Conservation (phyloP, 257 asterid genomes). For the Pogostemon cablin region DNA sequence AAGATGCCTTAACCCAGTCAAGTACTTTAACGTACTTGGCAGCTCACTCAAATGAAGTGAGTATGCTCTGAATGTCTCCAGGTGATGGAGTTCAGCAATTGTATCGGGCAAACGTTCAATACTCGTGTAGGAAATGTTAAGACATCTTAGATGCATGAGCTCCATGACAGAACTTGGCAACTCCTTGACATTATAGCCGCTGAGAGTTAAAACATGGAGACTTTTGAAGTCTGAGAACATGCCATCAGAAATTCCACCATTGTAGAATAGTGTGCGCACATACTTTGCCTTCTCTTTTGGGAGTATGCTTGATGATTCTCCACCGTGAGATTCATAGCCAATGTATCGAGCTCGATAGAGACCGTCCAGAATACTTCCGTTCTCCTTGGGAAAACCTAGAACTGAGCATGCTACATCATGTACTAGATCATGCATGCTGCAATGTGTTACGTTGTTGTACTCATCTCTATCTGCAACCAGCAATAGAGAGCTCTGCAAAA, state of each 20-base stretch:
- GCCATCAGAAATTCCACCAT: background rate
- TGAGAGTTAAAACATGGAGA: background rate
- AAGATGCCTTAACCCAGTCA: background rate
- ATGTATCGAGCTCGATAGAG: background rate
- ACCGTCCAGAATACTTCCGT: no score
- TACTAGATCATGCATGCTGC: slow-evolving; percentile 13
- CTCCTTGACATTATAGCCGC: background rate
- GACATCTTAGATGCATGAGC: background rate
- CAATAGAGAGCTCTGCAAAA: background rate
- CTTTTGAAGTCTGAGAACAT: background rate
- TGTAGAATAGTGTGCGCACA: background rate
- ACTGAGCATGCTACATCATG: slow-evolving; percentile 8
- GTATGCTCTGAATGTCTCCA: background rate
- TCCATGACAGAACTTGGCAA: background rate
- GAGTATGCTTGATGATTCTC: background rate
- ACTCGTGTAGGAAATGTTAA: background rate
- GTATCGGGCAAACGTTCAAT: background rate
- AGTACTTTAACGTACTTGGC: background rate
- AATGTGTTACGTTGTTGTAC: background rate
- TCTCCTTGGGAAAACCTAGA: background rate
- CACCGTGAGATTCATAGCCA: background rate
- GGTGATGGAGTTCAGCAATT: background rate
- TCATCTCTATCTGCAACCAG: background rate
- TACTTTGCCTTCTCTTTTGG: background rate
- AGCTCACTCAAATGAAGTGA: background rate